Base-by-base conservation (phyloP, 2,329 filamentous ascomycete genomes). In the Malbranchea zuffiana region DNA sequence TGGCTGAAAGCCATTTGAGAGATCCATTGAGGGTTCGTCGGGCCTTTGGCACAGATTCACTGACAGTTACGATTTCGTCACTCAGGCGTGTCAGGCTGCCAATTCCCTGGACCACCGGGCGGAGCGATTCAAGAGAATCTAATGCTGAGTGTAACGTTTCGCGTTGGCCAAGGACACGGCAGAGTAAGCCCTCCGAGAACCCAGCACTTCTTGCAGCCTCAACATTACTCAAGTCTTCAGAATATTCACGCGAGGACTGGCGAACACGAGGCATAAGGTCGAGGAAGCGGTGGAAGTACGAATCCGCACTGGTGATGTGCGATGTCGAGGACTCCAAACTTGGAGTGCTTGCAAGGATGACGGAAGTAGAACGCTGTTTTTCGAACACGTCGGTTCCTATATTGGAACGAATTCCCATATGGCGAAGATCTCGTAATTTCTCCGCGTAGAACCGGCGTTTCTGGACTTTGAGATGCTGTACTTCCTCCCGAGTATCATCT, bases 381-480 rank as follows among this genome's bases (percentile, higher is more conserved):
- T 72, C 71, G 12, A 96, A 67, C 28, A 80, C 68, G 52, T 82
- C 76, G 10, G 76, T 78, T 46, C 81, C 77, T 11, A 93, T 67
- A 53, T 94, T 95, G 35, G 79, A 77, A 49, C 80, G 80, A 49
- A 98, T 74, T 3, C 90, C 90, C 88, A 98, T 96, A 40, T 80
- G 74, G 23, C 85, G 77, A 18, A 95, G 65, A 15, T 78, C 75
- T 51, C 83, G 87, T 45, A 98, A 65, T 0, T 82, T 87, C 48
- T 96, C 88, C 1, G 85, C 82, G 50, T 93, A 90, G 10, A 96
- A 71, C 49, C 86, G 87, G 28, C 85, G 77, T 62, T 98, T 98
- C 50, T 84, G 75, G 2, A 76, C 78, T 66, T 95, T 96, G 47
- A 96, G 74, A 56, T 95, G 84, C 58, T 92, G 87, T 43, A 95